Evolutionary conservation across 2,329 filamentous ascomycete species (phyloP).

Genomic region (Orbilia oligospora): DNA sequence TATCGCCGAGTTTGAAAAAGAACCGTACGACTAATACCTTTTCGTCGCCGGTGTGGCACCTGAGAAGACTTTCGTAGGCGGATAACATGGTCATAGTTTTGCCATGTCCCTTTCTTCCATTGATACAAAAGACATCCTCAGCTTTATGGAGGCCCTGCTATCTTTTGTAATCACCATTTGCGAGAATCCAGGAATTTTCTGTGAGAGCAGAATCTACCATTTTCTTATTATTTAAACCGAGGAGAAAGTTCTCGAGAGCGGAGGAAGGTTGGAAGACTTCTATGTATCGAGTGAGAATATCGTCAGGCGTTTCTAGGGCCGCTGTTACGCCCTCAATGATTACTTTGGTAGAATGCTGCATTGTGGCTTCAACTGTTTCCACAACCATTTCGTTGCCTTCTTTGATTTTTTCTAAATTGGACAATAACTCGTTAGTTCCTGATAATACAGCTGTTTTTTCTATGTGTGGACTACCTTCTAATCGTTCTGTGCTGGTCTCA

Average conservation of each 20-base stretch:
- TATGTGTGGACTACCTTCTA: neutral
- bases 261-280: neutral
- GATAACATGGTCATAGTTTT: conserved; percentile 13
- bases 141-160: neutral
- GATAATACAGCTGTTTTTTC: too few species aligned
- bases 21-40: neutral
- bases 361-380: neutral
- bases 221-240: neutral
- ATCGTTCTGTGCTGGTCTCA: neutral
- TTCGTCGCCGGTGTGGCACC: neutral
- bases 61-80: neutral
- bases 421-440: too few species aligned
- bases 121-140: neutral
- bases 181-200: neutral
- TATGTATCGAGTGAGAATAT: neutral
- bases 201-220: neutral
- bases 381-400: neutral
- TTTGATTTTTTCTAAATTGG: neutral
- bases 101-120: neutral
- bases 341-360: neutral
- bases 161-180: neutral
- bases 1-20: conserved; percentile 17
- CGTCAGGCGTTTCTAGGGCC: neutral
- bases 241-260: neutral
- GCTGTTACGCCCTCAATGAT: neutral